These are phyloP conservation scores for Neurospora sp. DNA, from an alignment of 495 filamentous ascomycete genomes.

Conservation along the genomic window DNA sequence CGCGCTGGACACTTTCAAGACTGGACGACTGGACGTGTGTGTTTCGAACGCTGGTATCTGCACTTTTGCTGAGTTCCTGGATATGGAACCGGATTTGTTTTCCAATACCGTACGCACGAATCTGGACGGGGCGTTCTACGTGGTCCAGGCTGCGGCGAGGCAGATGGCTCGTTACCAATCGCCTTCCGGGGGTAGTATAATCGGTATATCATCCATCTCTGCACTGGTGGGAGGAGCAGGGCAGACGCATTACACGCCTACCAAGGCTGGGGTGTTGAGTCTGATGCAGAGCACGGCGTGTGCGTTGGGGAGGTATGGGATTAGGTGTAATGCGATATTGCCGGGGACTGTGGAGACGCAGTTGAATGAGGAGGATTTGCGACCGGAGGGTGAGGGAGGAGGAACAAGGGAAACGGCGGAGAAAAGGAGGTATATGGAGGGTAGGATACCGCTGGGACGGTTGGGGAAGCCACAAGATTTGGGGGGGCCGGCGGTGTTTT, in stretches of 20 bases:
- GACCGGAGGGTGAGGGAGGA: constrained; percentile 38
- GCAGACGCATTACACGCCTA: constrained; percentile 86
- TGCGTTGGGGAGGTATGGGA: constrained; percentile 64
- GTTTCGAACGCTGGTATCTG: constrained; percentile 85
- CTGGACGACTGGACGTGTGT: constrained; percentile 59
- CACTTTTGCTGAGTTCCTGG: constrained; percentile 72
- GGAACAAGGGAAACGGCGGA: constrained; percentile 1
- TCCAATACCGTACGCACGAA: constrained; percentile 61
- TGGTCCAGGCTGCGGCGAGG: constrained; percentile 68
- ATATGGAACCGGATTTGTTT: constrained; percentile 55
- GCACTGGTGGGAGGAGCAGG: constrained; percentile 73
- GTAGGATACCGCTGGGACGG: constrained; percentile 68
- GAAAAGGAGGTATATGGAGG: constrained; percentile 79
- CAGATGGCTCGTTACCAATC: constrained; percentile 60
- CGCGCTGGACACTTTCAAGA: constrained; percentile 46
- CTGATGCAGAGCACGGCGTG: constrained; percentile 80
- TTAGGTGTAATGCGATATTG: constrained; percentile 77
- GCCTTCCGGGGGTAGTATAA: constrained; percentile 61
- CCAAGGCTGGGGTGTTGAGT: constrained; percentile 74
- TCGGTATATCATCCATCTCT: constrained; percentile 68
- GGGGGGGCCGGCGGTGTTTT: constrained; percentile 76
- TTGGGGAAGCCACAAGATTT: constrained; percentile 60
- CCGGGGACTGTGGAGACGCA: constrained; percentile 82
- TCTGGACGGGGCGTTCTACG: constrained; percentile 78
- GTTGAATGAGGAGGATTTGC: constrained; percentile 56